Base-by-base conservation (phyloP, 805 yeast genomes). In the Wilhelminamyces savonicus region DNA sequence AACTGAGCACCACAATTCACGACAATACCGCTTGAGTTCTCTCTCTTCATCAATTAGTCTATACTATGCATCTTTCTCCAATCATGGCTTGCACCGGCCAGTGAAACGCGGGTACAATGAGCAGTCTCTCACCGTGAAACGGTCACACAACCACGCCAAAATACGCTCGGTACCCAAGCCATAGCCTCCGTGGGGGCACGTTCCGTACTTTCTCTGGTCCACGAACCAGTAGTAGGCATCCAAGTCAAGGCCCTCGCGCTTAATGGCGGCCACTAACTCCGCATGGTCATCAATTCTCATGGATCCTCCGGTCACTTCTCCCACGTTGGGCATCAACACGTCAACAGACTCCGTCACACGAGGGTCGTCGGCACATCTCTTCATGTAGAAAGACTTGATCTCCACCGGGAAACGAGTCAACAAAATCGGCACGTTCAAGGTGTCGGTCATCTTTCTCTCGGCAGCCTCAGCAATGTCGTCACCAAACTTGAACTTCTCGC, bases 401-500 rank as follows among this genome's bases (percentile, higher is more conserved):
- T 82, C 96, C 30, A 86, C 85, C 31, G 99, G 99, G 90, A 92
- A 92, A 51, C 88, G 75, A 33, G 78, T 90, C 58, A 92, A 78
- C 46, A 92, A 71, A 46, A 92, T 88, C 42, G 99, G 99, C 41
- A 74, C 82, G 53, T 88, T 88, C 58, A 92, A 82, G 36, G 83
- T 74, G 58, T 92, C 99, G 20, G 95, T 86, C 99, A 92, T 92
- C 62, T 81, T 84, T 59, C 99, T 83, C 74, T 92, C 99, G 36
- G 97, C 98, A 33, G 98, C 98, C 68, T 92, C 99, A 37, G 97
- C 97, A 42, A 92, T 92, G 59, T 92, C 99, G 55, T 92, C 99
- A 59, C 99, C 99, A 46, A 92, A 92, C 63, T 82, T 76, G 79
- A 90, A 92, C 45, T 69, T 66, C 56, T 86, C 82, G 40, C 92